A percentile compares a stretch with the other conserved stretches of the same genome.
phyloP scores from a whole-genome alignment of 2,329 filamentous ascomycete species.

The Xylaria sp. region DNA sequence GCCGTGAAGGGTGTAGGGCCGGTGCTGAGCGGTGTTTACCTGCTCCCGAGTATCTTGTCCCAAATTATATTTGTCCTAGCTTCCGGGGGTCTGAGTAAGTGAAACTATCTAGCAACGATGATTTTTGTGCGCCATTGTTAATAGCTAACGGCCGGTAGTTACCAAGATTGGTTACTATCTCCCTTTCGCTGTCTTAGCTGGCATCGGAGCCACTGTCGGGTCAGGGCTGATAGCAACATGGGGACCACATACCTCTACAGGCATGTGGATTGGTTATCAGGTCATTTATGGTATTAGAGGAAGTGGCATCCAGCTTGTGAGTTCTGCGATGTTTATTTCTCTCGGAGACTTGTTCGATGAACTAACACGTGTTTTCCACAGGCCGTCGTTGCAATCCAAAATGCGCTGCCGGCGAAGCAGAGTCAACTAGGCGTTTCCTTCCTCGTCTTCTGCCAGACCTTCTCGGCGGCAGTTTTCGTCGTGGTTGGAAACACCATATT shows the following conservation, averaged over 20 bases:
- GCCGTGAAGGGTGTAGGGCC: constrained; percentile 47
- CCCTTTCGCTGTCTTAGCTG: constrained; percentile 44
- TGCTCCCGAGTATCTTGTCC: constrained; percentile 48
- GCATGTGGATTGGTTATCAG: constrained; percentile 47
- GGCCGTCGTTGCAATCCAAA: constrained; percentile 46
- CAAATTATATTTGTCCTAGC: constrained; percentile 69
- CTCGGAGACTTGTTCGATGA: not conserved
- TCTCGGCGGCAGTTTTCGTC: constrained; percentile 43
- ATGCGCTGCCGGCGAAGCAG: constrained; percentile 43
- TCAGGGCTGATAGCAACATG: constrained; percentile 47
- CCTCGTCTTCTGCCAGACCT: constrained; percentile 47
- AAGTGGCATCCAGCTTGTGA: constrained; percentile 44
- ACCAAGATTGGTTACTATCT: constrained; percentile 46
- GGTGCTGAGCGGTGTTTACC: constrained; percentile 49
- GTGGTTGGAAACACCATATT: constrained; percentile 48
- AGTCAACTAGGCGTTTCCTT: constrained; percentile 46
- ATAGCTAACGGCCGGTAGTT: constrained; percentile 36
- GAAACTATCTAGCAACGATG: not conserved
- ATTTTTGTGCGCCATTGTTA: not conserved
- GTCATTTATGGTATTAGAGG: constrained; percentile 46
- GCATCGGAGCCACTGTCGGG: constrained; percentile 40
- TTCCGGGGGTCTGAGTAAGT: constrained; percentile 44
- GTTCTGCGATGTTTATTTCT: constrained; percentile 1
- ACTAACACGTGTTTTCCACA: constrained; percentile 23
- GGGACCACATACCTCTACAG: constrained; percentile 40